A percentile compares a stretch with the other conserved stretches of the same genome.
phyloP scores from a whole-genome alignment of 2,329 filamentous ascomycete genomes.

The Ophioceras dolichostomum region DNA sequence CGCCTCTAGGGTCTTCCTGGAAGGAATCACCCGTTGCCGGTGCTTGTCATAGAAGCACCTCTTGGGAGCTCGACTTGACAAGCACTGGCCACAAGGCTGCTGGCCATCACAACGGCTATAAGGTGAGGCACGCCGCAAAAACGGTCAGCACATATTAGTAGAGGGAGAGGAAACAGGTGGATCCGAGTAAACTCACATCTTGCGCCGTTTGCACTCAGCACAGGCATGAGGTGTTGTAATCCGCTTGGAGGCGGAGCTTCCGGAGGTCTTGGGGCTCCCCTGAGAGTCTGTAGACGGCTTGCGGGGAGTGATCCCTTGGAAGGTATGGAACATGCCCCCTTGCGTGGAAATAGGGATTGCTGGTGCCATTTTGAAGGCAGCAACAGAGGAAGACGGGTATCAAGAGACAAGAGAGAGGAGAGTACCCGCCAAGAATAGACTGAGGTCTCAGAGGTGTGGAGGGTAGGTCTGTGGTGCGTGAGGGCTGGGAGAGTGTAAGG shows the following conservation, averaged over 20 bases:
- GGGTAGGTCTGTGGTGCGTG: background rate
- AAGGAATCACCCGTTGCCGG: constrained; percentile 62
- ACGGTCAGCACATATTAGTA: background rate
- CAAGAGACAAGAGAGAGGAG: background rate
- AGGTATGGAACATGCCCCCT: constrained; percentile 40
- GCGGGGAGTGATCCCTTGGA: constrained; percentile 39
- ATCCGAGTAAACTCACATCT: constrained; percentile 40
- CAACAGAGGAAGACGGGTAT: constrained; percentile 1
- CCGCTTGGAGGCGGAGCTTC: constrained; percentile 27
- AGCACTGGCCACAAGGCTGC: constrained; percentile 71
- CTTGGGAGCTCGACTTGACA: constrained; percentile 70
- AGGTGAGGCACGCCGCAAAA: background rate
- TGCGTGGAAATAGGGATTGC: constrained; percentile 33
- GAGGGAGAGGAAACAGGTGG: background rate
- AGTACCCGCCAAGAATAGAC: background rate
- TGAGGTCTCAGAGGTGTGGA: background rate
- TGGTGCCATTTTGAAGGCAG: constrained; percentile 25
- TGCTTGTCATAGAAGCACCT: constrained; percentile 74
- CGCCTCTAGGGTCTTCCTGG: constrained; percentile 59
- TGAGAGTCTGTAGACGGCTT: constrained; percentile 31
- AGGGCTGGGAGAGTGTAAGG: background rate
- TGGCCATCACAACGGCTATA: constrained; percentile 61
- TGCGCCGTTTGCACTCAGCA: constrained; percentile 66
- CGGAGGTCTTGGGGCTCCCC: constrained; percentile 25
- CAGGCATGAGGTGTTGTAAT: constrained; percentile 53